These are phyloP conservation scores for Suillus brevipes DNA, from an alignment of 768 basidiomycete species.

Conservation along the genomic window DNA sequence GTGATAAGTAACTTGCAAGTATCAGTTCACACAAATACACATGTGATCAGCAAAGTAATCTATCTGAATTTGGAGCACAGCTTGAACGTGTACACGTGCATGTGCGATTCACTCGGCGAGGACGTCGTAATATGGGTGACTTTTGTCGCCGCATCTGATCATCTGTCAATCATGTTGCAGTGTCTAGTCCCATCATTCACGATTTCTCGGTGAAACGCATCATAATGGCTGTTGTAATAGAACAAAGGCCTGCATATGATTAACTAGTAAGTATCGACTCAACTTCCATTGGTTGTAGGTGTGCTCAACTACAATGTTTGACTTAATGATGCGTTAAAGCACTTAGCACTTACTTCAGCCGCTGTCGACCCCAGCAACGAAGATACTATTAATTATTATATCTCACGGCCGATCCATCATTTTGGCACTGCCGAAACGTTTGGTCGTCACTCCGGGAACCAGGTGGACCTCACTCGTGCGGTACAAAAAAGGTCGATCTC, in stretches of 20 bases:
- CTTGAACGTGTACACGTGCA: neutral
- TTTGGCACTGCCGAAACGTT: slow-evolving; percentile 1
- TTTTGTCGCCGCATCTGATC: neutral
- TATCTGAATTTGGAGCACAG: no score
- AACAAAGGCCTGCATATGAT: neutral
- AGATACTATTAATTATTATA: no score
- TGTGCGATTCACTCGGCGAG: neutral
- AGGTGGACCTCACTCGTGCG: neutral
- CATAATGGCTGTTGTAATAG: neutral
- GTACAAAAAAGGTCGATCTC: neutral
- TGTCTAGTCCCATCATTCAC: neutral
- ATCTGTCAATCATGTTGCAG: neutral
- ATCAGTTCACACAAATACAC: no score
- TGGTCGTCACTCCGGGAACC: neutral
- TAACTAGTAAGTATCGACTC: neutral
- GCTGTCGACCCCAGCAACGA: no score
- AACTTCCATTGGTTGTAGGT: neutral
- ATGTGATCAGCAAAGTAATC: no score
- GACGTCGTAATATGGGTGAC: neutral
- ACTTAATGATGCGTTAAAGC: neutral
- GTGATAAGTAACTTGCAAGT: no score
- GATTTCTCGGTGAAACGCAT: neutral
- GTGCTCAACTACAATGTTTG: neutral
- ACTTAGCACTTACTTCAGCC: neutral
- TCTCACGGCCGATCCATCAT: neutral